Conservation (phyloP, 1,284 basidiomycete species). For the Irpex sp. region DNA sequence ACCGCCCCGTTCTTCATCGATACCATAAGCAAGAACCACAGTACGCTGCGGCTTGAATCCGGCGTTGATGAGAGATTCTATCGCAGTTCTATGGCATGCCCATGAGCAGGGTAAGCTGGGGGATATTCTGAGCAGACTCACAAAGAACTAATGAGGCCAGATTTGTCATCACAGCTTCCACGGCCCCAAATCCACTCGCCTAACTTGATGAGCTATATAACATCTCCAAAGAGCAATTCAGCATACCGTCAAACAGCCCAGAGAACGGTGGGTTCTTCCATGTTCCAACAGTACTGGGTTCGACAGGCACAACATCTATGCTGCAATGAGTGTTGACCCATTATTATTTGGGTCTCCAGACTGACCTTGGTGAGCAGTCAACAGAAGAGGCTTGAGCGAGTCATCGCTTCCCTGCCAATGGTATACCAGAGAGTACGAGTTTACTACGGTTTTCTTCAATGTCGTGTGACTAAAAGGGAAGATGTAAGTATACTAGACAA, state of each 20-base stretch:
- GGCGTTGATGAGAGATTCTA: slow-evolving; percentile 49
- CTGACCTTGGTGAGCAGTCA: slow-evolving; percentile 63
- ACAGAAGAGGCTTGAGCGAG: slow-evolving; percentile 55
- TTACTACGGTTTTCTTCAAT: slow-evolving; percentile 50
- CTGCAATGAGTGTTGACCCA: background rate
- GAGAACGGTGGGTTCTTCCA: slow-evolving; percentile 29
- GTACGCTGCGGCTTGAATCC: slow-evolving; percentile 48
- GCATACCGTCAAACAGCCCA: slow-evolving; percentile 28
- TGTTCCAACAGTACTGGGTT: slow-evolving; percentile 40
- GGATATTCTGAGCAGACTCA: slow-evolving; percentile 22
- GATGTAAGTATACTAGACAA: slow-evolving; percentile 4
- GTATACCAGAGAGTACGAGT: slow-evolving; percentile 61
- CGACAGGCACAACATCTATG: slow-evolving; percentile 52
- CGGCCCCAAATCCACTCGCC: slow-evolving; percentile 59
- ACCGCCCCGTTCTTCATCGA: slow-evolving; percentile 64
- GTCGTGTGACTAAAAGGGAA: slow-evolving; percentile 37
- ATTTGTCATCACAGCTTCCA: slow-evolving; percentile 60
- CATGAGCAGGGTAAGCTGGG: too few species aligned
- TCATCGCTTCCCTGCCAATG: slow-evolving; percentile 55
- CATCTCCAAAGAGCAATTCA: background rate
- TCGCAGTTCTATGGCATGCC: slow-evolving; percentile 32
- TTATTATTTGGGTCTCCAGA: background rate
- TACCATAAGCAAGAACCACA: slow-evolving; percentile 60
- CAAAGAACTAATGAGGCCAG: slow-evolving; percentile 52
- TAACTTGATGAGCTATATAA: background rate